A percentile compares a stretch with the other conserved stretches of the same genome.
Conservation (phyloP, 352 stramenopile genomes). For the Globisporangium lucens region DNA sequence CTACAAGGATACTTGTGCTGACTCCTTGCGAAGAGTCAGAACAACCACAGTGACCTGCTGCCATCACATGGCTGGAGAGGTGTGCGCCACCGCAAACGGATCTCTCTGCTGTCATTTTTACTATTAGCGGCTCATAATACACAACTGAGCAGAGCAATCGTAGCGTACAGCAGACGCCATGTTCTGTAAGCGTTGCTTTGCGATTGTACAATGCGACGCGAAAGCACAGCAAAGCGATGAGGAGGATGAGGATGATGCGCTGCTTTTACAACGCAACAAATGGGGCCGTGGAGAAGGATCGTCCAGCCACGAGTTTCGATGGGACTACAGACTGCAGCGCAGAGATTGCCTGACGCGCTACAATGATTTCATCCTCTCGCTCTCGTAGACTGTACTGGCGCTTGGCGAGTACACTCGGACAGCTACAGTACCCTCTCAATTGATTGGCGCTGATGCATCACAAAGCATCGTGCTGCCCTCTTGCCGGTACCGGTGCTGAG, state of each 20-base stretch:
- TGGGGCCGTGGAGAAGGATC: not conserved
- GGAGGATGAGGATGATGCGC: not conserved
- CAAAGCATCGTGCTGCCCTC: not conserved
- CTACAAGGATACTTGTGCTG: not conserved
- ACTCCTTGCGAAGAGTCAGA: constrained; percentile 9
- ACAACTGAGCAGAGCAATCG: not conserved
- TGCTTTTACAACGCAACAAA: not conserved
- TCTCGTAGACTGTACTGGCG: not conserved
- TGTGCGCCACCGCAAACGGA: constrained; percentile 8
- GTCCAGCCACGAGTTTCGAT: not conserved
- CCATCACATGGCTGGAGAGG: constrained; percentile 1
- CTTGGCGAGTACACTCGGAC: not conserved
- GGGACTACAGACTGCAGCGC: not conserved
- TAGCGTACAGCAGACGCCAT: not conserved
- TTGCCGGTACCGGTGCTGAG: not conserved
- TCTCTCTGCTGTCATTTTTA: constrained; percentile 4
- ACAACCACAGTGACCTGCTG: not conserved
- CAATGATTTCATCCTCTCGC: not conserved
- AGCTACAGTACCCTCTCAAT: not conserved
- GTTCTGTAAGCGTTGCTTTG: not conserved
- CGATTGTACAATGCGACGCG: not conserved
- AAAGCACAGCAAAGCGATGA: not conserved
- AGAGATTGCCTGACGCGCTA: not conserved
- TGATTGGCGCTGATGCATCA: not conserved
- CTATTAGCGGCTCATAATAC: not conserved